Base-by-base conservation (phyloP, 2,329 filamentous ascomycete species). In the Dothiorella sarmentorum region DNA sequence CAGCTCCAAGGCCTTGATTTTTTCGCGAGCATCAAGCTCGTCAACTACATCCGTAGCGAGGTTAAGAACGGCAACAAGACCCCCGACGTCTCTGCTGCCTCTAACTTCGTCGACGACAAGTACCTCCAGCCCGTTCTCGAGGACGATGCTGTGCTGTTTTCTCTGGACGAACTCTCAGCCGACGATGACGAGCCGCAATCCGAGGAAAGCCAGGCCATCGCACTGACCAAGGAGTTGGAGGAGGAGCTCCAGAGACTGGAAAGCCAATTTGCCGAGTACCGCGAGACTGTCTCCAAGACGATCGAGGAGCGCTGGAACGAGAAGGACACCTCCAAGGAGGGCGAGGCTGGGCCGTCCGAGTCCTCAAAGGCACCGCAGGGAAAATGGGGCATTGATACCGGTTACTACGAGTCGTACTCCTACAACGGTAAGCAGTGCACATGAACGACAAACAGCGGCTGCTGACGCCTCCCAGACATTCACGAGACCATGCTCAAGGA, bases 401-500 rank as follows among this genome's bases (percentile, higher is more conserved):
- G 81, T 63, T 88, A 88, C 65, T 88, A 87, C 66, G 79, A 80
- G 20, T 85, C 83, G 0, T 88, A 88, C 69, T 80, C 84, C 13
- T 82, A 82, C 68, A 92, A 82, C 83, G 85, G 87, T 88, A 73
- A 62, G 78, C 65, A 9, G 38, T 10, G 9, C 7, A 20, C 20
- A 5, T 1, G 4, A 57, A 22, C 17, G 7, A 37, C 57, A 2
- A 55, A 17, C 22, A 3, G 3, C 17, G 6, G 17, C 2, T 7
- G 27, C 9, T 53, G 10, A 44, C 24, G 7, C 49, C 64, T 65
- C 29, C 63, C 69, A 89, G 90, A 91, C 59, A 97, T 97, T 58
- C 92, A 97, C 72, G 91, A 96, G 70, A 91, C 89, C 7, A 97
- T 97, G 92, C 82, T 97, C 62, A 96, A 96, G 72, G 92, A 97